Evolutionary conservation across 164 flowering plant genomes (phyloP), one percentile per base, ranked within the genome.

Genomic region (Nymphaea colorata): DNA sequence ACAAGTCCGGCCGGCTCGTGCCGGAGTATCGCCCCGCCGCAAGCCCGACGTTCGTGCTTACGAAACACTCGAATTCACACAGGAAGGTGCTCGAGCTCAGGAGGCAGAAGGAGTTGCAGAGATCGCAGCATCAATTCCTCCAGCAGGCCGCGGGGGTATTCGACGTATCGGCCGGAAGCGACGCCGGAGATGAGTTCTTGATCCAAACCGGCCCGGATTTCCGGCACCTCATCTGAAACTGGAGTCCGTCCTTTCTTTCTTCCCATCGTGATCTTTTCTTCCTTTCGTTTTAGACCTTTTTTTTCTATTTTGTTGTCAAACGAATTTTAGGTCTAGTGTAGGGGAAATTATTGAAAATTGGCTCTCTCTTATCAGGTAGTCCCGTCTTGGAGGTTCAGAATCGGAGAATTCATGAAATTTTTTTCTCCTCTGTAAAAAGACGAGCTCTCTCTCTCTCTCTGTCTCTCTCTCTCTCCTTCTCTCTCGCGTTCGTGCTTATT

Each of bases 1-100:
- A 71, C 78, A 93, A 93, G 74, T 93, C 98, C 75, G 98, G 97
- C n/a, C 85, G 98, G 71, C 73, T 93, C 10, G 96, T 91, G 42
- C 91, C 97, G 66, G 98, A 93, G 62, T 93, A 93, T 79, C 83
- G 98, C 11, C 98, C 98, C 10, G 93, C 95, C 0, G 82, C 96
- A 4, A 93, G 98, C 74, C 98, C 98, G 55, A 89, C 97, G 0
- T 91, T 89, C 67, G 73, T 85, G 59, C 79, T 87, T 2, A 70
- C 91, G 0, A 84, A 79, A 72, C 98, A 93, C 68, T 93, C 98
- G 7, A 93, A 93, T 71, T 91, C 98, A 0, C 98, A 93, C 71
- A 69, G 98, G 80, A 93, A 91, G 70, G 98, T 93, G 2, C 41
- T 93, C 78, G 98, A 93, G 80, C 89, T 93, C 43, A 79, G 96